Percentiles rank a stretch among this genome's conserved stretches.
Conservation (phyloP, 257 asterid genomes). For the Fraxinus excelsior region DNA sequence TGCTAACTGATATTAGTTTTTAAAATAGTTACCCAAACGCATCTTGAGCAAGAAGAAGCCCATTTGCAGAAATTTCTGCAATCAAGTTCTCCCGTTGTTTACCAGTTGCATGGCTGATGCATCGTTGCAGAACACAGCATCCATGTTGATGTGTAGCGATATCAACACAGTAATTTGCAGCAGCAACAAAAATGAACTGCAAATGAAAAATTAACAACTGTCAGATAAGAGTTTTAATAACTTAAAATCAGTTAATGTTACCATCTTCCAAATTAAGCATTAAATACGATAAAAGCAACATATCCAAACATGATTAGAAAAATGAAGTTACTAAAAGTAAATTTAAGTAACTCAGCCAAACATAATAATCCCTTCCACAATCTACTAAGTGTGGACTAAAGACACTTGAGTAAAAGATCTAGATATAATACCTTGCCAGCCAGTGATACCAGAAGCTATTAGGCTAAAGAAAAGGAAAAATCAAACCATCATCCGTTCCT, state of each 20-base stretch:
- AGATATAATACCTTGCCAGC: background rate
- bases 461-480: background rate
- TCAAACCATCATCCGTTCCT: background rate
- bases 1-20: background rate
- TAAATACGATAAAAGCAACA: background rate
- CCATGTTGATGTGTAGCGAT: constrained; percentile 94
- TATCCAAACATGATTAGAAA: background rate
- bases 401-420: background rate
- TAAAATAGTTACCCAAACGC: constrained; percentile 70
- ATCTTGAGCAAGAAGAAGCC: constrained; percentile 86
- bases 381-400: background rate
- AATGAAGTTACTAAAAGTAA: background rate
- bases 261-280: background rate
- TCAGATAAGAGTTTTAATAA: constrained; percentile 7
- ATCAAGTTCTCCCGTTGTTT: constrained; percentile 63
- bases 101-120: constrained; percentile 75
- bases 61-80: constrained; percentile 70
- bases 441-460: background rate
- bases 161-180: constrained; percentile 81
- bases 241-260: background rate
- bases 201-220: constrained; percentile 11
- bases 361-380: background rate
- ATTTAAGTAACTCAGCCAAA: background rate
- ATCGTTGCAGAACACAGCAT: constrained; percentile 90
- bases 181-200: constrained; percentile 87